These are phyloP conservation scores for Tuber magnatum DNA, from an alignment of 495 filamentous ascomycete species.

Conservation along the genomic window DNA sequence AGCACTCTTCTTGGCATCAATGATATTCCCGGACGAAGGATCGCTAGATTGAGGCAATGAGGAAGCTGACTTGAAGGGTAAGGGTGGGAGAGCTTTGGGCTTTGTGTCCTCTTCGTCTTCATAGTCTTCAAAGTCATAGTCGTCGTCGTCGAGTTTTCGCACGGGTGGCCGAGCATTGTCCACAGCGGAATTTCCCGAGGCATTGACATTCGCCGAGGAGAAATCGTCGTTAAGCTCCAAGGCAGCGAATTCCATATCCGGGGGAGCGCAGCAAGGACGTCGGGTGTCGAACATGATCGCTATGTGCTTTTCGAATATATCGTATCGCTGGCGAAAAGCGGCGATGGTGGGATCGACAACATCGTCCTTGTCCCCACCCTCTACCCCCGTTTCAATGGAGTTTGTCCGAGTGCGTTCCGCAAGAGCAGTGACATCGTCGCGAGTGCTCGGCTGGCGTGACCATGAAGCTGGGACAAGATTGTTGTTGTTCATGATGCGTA, in stretches of 20 bases:
- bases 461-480: conserved; percentile 19
- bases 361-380: conserved; percentile 45
- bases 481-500: conserved; percentile 3
- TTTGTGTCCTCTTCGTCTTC: conserved; percentile 68
- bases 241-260: conserved; percentile 44
- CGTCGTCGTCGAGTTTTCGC: conserved; percentile 60
- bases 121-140: conserved; percentile 78
- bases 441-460: conserved; percentile 37
- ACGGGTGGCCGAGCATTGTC: conserved; percentile 38
- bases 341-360: conserved; percentile 39
- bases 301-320: conserved; percentile 37
- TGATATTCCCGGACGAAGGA: conserved; percentile 48
- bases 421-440: conserved; percentile 33
- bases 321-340: conserved; percentile 38
- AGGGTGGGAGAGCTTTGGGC: conserved; percentile 43
- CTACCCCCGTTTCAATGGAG: conserved; percentile 45
- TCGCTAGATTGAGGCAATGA: conserved; percentile 35
- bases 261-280: conserved; percentile 35
- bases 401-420: conserved; percentile 37
- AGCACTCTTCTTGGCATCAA: conserved; percentile 47
- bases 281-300: conserved; percentile 36
- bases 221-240: conserved; percentile 77
- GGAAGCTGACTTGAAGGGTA: conserved; percentile 33
- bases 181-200: conserved; percentile 26
- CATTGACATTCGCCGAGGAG: conserved; percentile 35